These are phyloP conservation scores for Secale cereale DNA, from an alignment of 176 grass and related monocot genomes.

Conservation along the genomic window DNA sequence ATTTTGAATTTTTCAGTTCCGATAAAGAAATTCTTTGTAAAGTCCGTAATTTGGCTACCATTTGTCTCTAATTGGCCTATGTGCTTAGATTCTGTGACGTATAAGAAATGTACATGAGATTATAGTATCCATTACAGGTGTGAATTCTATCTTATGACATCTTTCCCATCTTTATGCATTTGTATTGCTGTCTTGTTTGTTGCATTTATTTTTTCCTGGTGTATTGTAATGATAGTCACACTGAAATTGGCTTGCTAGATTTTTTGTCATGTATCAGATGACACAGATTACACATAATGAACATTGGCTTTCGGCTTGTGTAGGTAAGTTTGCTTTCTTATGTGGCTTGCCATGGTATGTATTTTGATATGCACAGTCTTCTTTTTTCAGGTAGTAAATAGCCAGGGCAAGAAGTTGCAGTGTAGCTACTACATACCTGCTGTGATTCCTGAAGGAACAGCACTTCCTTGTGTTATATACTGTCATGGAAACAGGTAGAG, in stretches of 20 bases:
- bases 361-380: not conserved
- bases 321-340: not conserved
- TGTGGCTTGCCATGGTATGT: not conserved
- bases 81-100: not conserved
- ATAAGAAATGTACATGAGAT: not conserved
- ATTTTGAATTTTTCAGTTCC: not conserved
- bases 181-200: not conserved
- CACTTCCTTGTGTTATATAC: slow-evolving; percentile 98
- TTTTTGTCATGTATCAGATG: not conserved
- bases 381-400: slow-evolving; percentile 78
- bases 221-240: not conserved
- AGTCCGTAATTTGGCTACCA: not conserved
- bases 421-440: slow-evolving; percentile 90
- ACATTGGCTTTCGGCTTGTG: not conserved
- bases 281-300: slow-evolving; percentile 13
- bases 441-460: slow-evolving; percentile 72
- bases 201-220: not conserved
- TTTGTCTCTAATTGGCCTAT: not conserved
- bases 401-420: slow-evolving; percentile 84
- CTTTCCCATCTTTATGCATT: not conserved
- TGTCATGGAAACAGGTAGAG: slow-evolving; percentile 96
- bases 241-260: not conserved
- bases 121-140: not conserved
- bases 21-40: not conserved
- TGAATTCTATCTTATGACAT: not conserved